Base-by-base conservation (phyloP, 805 yeast species). In the Candida cerambycidarum region DNA sequence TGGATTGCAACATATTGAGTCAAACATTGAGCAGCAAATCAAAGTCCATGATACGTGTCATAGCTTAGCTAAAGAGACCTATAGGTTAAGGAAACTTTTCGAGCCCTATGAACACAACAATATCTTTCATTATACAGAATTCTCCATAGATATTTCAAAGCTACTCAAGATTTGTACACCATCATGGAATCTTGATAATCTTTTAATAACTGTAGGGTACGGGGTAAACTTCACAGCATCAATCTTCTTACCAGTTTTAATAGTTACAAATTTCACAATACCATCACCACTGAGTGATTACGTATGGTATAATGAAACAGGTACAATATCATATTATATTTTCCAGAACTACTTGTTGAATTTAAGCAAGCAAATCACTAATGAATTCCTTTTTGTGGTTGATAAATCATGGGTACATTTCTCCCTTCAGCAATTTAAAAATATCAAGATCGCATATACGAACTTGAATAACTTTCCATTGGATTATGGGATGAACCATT, bases 61-160 rank as follows among this genome's bases (percentile, higher is more conserved):
- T n/a, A 32, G 45, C 6, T 34, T 54, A 25, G 24, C 42, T 8
- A 38, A 43, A 14, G 58, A 54, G 29, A 49, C 47, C 14, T 19
- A 33, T 10, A 28, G 57, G 23, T 24, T 53, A 14, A 19, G 39
- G 7, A 43, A 40, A 27, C 34, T 43, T 5, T 38, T 49, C 12
- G 35, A 39, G 21, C 15, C 36, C 4, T 54, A 48, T 32, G 36
- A 49, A 8, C 38, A 35, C 10, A 43, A 47, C 14, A 42, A 58
- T 40, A 49, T 57, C 3, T 61, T 54, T 41, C 53, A 52, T 35
- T 56, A 59, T 39, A 50, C 49, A 21, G 62, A 59, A 31, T 27
- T 59, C 15, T 49, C 54, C 12, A 25, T 59, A n/a, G 50, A 53
- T 28, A 21, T 48, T 3, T 44, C 44, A 2, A 34, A 44, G 10